Conservation (phyloP, 1,139 yeast species). For the Geotrichum histeridarum region DNA sequence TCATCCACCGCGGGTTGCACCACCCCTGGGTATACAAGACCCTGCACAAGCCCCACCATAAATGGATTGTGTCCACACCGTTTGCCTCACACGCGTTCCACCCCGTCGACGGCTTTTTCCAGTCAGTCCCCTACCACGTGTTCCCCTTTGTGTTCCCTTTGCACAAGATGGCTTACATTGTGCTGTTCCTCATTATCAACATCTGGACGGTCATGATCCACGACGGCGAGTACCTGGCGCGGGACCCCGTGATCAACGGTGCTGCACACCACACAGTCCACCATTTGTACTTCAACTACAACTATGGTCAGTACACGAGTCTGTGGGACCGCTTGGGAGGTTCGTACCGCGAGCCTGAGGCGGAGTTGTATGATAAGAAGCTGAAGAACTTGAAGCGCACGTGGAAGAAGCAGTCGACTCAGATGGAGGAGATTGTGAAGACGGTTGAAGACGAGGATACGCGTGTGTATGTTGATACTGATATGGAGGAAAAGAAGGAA, state of each 20-base stretch:
- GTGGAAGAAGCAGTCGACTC: conserved; percentile 67
- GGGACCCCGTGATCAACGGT: conserved; percentile 91
- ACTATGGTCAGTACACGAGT: conserved; percentile 96
- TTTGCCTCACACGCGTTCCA: conserved; percentile 98
- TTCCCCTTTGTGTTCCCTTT: conserved; percentile 89
- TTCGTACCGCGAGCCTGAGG: conserved; percentile 88
- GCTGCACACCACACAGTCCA: conserved; percentile 98
- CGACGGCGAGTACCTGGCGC: conserved; percentile 91
- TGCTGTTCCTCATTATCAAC: conserved; percentile 82
- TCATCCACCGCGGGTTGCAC: conserved; percentile 87
- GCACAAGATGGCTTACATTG: conserved; percentile 76
- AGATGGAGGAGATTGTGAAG: conserved; percentile 76
- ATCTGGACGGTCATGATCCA: conserved; percentile 98
- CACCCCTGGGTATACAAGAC: conserved; percentile 82
- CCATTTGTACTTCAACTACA: conserved; percentile 92
- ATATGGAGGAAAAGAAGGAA: conserved; percentile 22
- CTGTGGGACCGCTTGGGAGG: conserved; percentile 96
- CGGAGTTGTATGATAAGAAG: conserved; percentile 67
- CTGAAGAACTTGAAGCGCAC: conserved; percentile 53
- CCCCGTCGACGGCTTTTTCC: conserved; percentile 95
- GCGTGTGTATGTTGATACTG: conserved; percentile 45
- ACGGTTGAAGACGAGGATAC: conserved; percentile 72
- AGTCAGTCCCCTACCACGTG: conserved; percentile 86
- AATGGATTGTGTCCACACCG: conserved; percentile 98
- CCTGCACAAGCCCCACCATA: conserved; percentile 95